These are phyloP conservation scores for Thielaviopsis musarum DNA, from an alignment of 2,329 filamentous ascomycete genomes.

Conservation along the genomic window DNA sequence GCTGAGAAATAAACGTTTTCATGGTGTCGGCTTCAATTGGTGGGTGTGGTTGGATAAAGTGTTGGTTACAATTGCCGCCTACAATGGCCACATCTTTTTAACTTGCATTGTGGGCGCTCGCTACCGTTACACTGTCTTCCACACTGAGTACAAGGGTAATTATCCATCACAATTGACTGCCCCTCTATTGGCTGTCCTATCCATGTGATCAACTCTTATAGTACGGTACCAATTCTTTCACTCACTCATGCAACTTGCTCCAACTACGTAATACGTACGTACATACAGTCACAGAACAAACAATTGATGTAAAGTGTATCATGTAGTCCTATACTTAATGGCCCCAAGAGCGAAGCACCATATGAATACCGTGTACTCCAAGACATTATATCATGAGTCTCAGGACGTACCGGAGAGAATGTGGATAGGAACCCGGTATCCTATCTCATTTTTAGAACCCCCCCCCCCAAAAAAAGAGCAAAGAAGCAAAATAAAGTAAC, in stretches of 20 bases:
- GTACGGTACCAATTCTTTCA: not conserved
- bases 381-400: conserved; percentile 1
- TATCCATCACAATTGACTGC: not conserved
- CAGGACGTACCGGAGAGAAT: conserved; percentile 2
- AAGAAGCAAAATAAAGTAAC: conserved; percentile 1
- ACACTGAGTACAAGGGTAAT: not conserved
- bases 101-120: not conserved
- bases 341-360: conserved; percentile 23
- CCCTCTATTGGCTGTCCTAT: not conserved
- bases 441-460: conserved; percentile 15
- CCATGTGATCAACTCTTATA: not conserved
- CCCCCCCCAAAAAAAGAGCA: not conserved
- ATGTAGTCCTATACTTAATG: conserved; percentile 25
- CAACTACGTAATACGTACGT: too few species aligned
- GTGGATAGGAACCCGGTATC: conserved; percentile 14
- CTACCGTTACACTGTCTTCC: not conserved
- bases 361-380: not conserved
- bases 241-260: not conserved
- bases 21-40: too few species aligned
- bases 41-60: too few species aligned
- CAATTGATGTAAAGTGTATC: conserved; percentile 20
- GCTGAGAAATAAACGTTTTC: too few species aligned
- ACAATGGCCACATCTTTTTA: not conserved
- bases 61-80: too few species aligned
- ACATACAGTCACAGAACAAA: too few species aligned